Conservation (phyloP, 2,329 filamentous ascomycete genomes). For the Fusarium sp. region DNA sequence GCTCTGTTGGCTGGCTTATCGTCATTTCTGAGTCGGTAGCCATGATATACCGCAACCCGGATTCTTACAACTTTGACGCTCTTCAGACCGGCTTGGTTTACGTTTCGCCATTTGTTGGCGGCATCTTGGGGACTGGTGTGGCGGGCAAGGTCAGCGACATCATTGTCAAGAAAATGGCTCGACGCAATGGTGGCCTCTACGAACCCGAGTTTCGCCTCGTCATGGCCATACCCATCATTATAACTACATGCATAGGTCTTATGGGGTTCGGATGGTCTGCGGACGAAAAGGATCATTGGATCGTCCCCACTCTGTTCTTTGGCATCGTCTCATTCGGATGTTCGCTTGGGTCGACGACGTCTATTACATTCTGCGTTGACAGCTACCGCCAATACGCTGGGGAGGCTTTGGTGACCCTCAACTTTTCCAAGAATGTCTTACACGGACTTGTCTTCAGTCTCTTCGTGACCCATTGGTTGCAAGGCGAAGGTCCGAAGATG, state of each 20-base stretch:
- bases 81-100: slow-evolving; percentile 90
- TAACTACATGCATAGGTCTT: slow-evolving; percentile 86
- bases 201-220: slow-evolving; percentile 94
- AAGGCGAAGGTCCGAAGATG: slow-evolving; percentile 78
- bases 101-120: slow-evolving; percentile 89
- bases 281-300: slow-evolving; percentile 81
- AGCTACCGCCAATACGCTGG: slow-evolving; percentile 94
- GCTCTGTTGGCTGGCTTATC: slow-evolving; percentile 95
- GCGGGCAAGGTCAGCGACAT: slow-evolving; percentile 90
- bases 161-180: slow-evolving; percentile 85
- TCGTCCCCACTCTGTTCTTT: slow-evolving; percentile 94
- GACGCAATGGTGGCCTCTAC: slow-evolving; percentile 91
- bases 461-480: slow-evolving; percentile 90
- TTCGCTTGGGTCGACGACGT: slow-evolving; percentile 88
- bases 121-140: slow-evolving; percentile 90
- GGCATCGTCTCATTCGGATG: slow-evolving; percentile 94
- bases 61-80: slow-evolving; percentile 84
- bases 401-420: slow-evolving; percentile 93
- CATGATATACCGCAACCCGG: slow-evolving; percentile 79
- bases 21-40: slow-evolving; percentile 91
- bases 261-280: slow-evolving; percentile 99
- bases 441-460: slow-evolving; percentile 91
- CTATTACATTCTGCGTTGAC: slow-evolving; percentile 95
- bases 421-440: slow-evolving; percentile 94
- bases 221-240: slow-evolving; percentile 85